These are phyloP conservation scores for Henckelia pumila DNA, from an alignment of 257 asterid genomes.

Conservation along the genomic window DNA sequence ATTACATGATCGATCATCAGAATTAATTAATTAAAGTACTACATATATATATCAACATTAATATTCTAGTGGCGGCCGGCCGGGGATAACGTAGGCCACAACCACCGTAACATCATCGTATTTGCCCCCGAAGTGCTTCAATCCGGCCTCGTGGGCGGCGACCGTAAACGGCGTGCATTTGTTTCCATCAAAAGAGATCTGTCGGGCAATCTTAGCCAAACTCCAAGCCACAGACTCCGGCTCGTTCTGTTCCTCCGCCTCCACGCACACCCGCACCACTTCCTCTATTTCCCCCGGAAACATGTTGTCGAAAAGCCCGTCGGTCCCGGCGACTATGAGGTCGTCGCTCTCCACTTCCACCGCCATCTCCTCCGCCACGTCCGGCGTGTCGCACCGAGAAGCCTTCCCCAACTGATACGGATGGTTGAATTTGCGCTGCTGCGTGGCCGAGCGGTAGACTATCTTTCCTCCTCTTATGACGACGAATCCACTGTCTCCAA, in stretches of 20 bases:
- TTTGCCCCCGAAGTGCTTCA: conserved; percentile 23
- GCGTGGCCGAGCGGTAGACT: conserved; percentile 18
- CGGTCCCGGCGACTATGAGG: conserved; percentile 26
- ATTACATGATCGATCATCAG: no score
- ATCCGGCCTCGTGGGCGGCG: conserved; percentile 12
- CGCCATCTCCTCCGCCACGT: conserved; percentile 20
- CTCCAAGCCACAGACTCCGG: not conserved
- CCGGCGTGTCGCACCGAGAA: conserved; percentile 10
- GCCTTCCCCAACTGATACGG: conserved; percentile 33
- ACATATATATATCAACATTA: no score
- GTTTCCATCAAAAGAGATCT: conserved; percentile 32
- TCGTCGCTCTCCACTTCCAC: conserved; percentile 21
- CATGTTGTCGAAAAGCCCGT: conserved; percentile 34
- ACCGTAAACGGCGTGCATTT: conserved; percentile 27
- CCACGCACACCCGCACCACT: conserved; percentile 10
- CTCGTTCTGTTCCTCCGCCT: not conserved
- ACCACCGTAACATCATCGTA: conserved; percentile 34
- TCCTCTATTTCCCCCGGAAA: not conserved
- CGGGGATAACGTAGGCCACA: conserved; percentile 16
- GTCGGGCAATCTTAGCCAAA: conserved; percentile 23
- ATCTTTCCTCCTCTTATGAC: conserved; percentile 23
- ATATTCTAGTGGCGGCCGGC: no score
- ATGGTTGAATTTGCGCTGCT: conserved; percentile 12
- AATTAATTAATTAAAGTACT: no score
- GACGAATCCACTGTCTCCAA: conserved; percentile 32